Conservation (phyloP, 768 basidiomycete species). For the Cystobasidium tubakii region DNA sequence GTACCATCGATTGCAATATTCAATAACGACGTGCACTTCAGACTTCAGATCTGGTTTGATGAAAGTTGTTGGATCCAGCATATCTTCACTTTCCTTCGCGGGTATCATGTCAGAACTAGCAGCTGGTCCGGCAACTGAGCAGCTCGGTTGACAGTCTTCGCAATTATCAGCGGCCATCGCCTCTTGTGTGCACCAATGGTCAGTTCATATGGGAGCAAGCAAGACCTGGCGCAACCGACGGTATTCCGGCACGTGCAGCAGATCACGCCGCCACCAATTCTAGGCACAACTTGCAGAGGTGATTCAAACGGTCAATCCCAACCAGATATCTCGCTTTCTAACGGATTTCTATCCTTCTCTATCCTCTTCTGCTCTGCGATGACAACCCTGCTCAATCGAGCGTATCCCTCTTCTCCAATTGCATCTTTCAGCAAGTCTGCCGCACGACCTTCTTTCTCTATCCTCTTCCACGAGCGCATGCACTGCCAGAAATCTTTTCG, state of each 20-base stretch:
- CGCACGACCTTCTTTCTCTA: conserved; percentile 28
- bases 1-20: conserved; percentile 70
- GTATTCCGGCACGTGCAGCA: background rate
- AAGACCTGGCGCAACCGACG: too few species aligned
- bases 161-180: background rate
- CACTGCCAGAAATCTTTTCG: conserved; percentile 28
- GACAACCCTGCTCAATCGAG: background rate
- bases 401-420: conserved; percentile 19
- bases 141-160: background rate
- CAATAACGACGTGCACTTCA: conserved; percentile 19
- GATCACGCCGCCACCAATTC: background rate
- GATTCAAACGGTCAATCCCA: conserved; percentile 9
- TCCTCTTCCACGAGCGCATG: conserved; percentile 18
- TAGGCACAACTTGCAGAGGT: background rate
- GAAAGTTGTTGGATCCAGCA: conserved; percentile 45
- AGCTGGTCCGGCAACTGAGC: background rate
- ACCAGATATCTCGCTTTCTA: conserved; percentile 23
- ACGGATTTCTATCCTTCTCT: conserved; percentile 27
- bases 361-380: conserved; percentile 20
- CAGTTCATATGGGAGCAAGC: too few species aligned
- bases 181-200: too few species aligned
- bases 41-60: conserved; percentile 1
- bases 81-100: conserved; percentile 34
- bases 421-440: conserved; percentile 1
- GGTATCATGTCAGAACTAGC: background rate